Conservation (phyloP, 2,329 filamentous ascomycete genomes). For the Microsporum canis region DNA sequence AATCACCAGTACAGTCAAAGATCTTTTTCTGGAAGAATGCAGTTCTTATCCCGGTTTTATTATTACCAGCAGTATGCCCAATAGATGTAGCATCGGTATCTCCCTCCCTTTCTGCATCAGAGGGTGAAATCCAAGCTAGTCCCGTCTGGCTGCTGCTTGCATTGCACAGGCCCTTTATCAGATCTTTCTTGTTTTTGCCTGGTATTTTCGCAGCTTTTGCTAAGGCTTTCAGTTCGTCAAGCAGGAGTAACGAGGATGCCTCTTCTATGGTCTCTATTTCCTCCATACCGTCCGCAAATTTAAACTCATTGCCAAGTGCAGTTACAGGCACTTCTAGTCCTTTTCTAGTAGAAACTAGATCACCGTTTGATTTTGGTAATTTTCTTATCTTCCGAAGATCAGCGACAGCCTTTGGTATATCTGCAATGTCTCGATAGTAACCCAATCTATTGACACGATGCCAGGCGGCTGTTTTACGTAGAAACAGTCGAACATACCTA, state of each 20-base stretch:
- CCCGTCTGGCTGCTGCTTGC: slow-evolving; percentile 65
- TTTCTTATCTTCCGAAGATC: slow-evolving; percentile 49
- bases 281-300: slow-evolving; percentile 69
- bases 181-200: slow-evolving; percentile 76
- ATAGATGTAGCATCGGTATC: slow-evolving; percentile 44
- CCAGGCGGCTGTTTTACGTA: slow-evolving; percentile 86
- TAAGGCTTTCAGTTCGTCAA: slow-evolving; percentile 76
- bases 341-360: slow-evolving; percentile 31
- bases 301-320: slow-evolving; percentile 48
- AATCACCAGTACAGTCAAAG: slow-evolving; percentile 63
- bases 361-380: slow-evolving; percentile 41
- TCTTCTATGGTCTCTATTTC: slow-evolving; percentile 71
- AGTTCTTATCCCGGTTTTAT: slow-evolving; percentile 48
- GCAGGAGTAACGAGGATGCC: slow-evolving; percentile 65
- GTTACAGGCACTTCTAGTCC: slow-evolving; percentile 40
- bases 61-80: slow-evolving; percentile 18
- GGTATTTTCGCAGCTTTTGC: slow-evolving; percentile 78
- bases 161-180: slow-evolving; percentile 61
- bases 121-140: slow-evolving; percentile 51
- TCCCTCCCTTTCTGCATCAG: slow-evolving; percentile 48
- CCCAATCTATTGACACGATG: slow-evolving; percentile 66
- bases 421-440: slow-evolving; percentile 72
- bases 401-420: slow-evolving; percentile 55
- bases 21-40: slow-evolving; percentile 68
- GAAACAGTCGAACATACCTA: slow-evolving; percentile 82